These are phyloP conservation scores for Leccinum cinnamomeum DNA, from an alignment of 1,284 basidiomycete genomes.

Conservation along the genomic window DNA sequence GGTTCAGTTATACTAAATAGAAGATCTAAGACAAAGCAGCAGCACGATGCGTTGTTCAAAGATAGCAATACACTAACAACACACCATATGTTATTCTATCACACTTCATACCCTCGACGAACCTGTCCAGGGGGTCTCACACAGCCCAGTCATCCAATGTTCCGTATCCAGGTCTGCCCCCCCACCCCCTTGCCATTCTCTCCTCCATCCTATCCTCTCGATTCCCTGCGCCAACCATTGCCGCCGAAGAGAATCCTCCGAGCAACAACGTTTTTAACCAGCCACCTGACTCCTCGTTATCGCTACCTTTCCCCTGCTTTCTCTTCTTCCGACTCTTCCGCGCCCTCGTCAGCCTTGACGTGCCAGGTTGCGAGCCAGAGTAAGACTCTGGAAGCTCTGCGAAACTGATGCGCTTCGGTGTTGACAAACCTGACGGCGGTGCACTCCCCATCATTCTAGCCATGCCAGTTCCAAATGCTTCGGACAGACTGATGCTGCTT, in stretches of 20 bases:
- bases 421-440: conserved; percentile 42
- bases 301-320: conserved; percentile 24
- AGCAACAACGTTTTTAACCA: conserved; percentile 57
- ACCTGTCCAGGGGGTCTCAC: conserved; percentile 25
- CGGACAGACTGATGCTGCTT: conserved; percentile 34
- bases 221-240: conserved; percentile 24
- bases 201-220: conserved; percentile 53
- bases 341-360: conserved; percentile 30
- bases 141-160: conserved; percentile 60
- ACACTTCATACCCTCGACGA: not conserved
- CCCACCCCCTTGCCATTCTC: conserved; percentile 48
- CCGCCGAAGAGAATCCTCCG: conserved; percentile 29
- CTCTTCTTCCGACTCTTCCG: conserved; percentile 30
- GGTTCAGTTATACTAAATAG: not conserved
- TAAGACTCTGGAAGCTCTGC: conserved; percentile 69
- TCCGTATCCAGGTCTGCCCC: conserved; percentile 45
- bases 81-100: conserved; percentile 23
- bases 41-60: not conserved
- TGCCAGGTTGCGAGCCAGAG: conserved; percentile 26
- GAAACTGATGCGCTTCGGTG: conserved; percentile 77
- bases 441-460: conserved; percentile 31
- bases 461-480: conserved; percentile 31
- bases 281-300: conserved; percentile 33
- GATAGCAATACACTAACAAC: conserved; percentile 9
- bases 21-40: not conserved